These are phyloP conservation scores for Shiraia sp. DNA, from an alignment of 2,329 filamentous ascomycete species.

Conservation along the genomic window DNA sequence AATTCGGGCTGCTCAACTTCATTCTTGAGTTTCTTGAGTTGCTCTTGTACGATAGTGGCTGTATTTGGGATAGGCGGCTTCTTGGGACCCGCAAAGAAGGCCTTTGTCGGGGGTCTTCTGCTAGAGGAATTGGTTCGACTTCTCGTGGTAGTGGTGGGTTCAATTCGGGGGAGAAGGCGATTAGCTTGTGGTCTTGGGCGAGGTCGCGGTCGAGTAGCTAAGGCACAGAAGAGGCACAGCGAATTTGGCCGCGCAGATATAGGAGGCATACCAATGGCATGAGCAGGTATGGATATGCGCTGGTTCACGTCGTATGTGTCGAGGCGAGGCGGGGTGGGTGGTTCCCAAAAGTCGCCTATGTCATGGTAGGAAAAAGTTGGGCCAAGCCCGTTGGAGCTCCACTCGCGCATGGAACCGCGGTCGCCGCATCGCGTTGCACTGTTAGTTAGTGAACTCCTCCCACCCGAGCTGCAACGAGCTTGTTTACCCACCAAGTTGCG, in stretches of 20 bases:
- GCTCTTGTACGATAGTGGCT: slow-evolving; percentile 10
- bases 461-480: slow-evolving; percentile 24
- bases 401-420: slow-evolving; percentile 7
- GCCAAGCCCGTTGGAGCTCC: slow-evolving; percentile 16
- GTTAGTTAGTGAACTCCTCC: slow-evolving; percentile 17
- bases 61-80: no score
- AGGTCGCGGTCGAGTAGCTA: no score
- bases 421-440: slow-evolving; percentile 15
- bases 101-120: no score
- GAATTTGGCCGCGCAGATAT: slow-evolving; percentile 31
- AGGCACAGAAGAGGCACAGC: slow-evolving; percentile 49
- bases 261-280: slow-evolving; percentile 29
- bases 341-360: slow-evolving; percentile 18
- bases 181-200: slow-evolving; percentile 20
- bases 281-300: neutral
- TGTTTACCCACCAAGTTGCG: no score
- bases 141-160: slow-evolving; percentile 1
- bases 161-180: slow-evolving; percentile 32
- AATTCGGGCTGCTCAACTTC: slow-evolving; percentile 22
- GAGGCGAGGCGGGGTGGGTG: neutral
- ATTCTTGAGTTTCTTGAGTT: slow-evolving; percentile 16
- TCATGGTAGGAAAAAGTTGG: slow-evolving; percentile 27
- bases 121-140: no score
- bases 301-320: neutral
- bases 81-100: no score